phyloP scores from a whole-genome alignment of 768 basidiomycete species.

The Mycena polygramma region DNA sequence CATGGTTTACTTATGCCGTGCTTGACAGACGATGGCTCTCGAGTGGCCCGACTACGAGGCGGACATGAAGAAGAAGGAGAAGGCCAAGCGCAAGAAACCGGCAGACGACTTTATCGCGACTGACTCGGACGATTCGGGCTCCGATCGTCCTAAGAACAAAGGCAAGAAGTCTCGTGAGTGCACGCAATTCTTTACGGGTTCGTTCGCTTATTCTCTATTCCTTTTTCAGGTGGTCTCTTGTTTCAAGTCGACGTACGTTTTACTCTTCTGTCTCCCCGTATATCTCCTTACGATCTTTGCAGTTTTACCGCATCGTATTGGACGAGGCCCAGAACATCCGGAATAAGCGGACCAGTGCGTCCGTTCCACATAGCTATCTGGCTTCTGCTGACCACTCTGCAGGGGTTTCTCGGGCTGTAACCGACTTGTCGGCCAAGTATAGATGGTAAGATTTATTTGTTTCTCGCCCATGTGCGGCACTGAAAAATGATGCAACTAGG shows the following conservation, averaged over 20 bases:
- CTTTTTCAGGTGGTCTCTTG: constrained; percentile 56
- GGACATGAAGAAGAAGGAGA: constrained; percentile 59
- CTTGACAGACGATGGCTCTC: constrained; percentile 62
- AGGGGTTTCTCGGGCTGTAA: constrained; percentile 69
- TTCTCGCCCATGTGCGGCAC: too few species aligned
- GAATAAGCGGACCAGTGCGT: constrained; percentile 62
- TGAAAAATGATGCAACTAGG: too few species aligned
- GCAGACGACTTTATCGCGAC: constrained; percentile 50
- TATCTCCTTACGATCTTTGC: constrained; percentile 7
- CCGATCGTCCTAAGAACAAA: constrained; percentile 44
- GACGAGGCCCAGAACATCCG: constrained; percentile 72
- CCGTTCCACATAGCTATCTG: neutral
- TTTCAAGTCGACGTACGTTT: constrained; percentile 62
- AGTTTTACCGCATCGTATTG: constrained; percentile 67
- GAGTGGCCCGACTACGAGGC: constrained; percentile 72
- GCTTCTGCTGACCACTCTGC: constrained; percentile 27
- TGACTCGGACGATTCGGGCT: constrained; percentile 51
- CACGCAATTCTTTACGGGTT: neutral
- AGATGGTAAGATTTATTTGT: constrained; percentile 58
- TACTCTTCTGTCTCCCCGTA: neutral
- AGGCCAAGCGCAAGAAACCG: constrained; percentile 43
- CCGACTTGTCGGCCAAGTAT: constrained; percentile 63
- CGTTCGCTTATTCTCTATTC: neutral
- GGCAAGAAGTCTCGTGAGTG: constrained; percentile 49
- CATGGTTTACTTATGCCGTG: neutral